These are phyloP conservation scores for Mycena olivaceomarginata DNA, from an alignment of 768 basidiomycete species.

Conservation along the genomic window DNA sequence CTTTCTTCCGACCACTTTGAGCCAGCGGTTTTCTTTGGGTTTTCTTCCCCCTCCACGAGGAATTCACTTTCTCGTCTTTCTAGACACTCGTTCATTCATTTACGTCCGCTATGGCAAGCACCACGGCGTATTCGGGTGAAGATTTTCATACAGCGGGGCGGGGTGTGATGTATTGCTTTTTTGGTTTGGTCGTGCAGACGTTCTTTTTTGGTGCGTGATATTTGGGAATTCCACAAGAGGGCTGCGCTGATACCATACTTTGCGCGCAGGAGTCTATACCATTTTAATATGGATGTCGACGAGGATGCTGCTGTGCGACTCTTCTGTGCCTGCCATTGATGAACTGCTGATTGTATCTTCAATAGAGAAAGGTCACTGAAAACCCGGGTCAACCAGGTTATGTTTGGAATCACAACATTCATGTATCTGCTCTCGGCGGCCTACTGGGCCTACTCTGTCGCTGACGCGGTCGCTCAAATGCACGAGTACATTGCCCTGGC, in stretches of 20 bases:
- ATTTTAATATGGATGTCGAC: slow-evolving; percentile 37
- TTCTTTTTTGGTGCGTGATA: slow-evolving; percentile 35
- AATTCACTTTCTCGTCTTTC: slow-evolving; percentile 8
- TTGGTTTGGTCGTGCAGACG: slow-evolving; percentile 35
- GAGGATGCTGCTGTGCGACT: slow-evolving; percentile 37
- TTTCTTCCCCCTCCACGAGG: slow-evolving; percentile 40
- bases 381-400: slow-evolving; percentile 23
- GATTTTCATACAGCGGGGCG: not conserved
- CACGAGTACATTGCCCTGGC: not conserved
- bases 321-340: not conserved
- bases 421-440: slow-evolving; percentile 31
- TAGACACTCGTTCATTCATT: slow-evolving; percentile 1
- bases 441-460: slow-evolving; percentile 23
- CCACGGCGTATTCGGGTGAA: not conserved
- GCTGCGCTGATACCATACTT: not conserved
- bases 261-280: slow-evolving; percentile 32
- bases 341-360: not conserved
- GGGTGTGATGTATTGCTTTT: not conserved
- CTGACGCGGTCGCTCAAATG: slow-evolving; percentile 22
- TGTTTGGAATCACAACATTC: slow-evolving; percentile 30
- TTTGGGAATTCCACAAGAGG: not conserved
- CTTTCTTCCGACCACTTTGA: slow-evolving; percentile 23
- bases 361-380: slow-evolving; percentile 37
- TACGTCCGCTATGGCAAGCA: not conserved
- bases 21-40: not conserved